These are phyloP conservation scores for Cudoniella acicularis DNA, from an alignment of 495 filamentous ascomycete genomes.

Conservation along the genomic window DNA sequence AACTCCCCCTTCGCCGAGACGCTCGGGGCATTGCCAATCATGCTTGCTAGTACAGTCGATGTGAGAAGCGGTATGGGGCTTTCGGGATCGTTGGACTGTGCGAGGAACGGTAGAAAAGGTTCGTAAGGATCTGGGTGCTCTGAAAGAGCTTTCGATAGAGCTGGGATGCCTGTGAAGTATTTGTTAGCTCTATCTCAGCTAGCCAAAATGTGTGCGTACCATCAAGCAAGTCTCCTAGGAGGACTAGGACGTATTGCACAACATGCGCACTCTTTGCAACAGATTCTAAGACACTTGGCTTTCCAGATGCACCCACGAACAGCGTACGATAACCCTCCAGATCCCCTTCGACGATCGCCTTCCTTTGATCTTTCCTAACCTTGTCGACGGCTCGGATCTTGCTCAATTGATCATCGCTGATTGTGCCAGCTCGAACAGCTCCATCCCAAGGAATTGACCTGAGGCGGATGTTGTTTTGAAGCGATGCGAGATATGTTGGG, in stretches of 20 bases:
- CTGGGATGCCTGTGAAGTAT: constrained; percentile 63
- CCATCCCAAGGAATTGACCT: constrained; percentile 98
- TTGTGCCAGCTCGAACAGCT: constrained; percentile 85
- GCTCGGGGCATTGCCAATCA: constrained; percentile 69
- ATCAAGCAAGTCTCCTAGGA: constrained; percentile 83
- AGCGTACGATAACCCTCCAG: constrained; percentile 71
- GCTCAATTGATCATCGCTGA: constrained; percentile 90
- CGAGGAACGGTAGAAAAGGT: constrained; percentile 81
- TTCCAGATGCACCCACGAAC: constrained; percentile 68
- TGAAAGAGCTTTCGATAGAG: constrained; percentile 69
- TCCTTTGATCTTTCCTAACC: constrained; percentile 82
- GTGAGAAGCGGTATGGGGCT: constrained; percentile 86
- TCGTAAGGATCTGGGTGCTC: constrained; percentile 75
- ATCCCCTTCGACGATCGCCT: constrained; percentile 75
- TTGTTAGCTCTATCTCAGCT: constrained; percentile 6
- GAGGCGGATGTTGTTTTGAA: constrained; percentile 92
- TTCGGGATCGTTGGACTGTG: constrained; percentile 73
- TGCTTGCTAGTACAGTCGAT: constrained; percentile 77
- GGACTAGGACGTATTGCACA: constrained; percentile 88
- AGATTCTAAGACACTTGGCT: constrained; percentile 74
- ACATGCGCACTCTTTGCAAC: constrained; percentile 80
- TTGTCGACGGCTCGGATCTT: constrained; percentile 98
- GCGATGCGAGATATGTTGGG: constrained; percentile 81
- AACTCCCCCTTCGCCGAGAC: constrained; percentile 48
- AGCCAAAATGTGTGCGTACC: constrained; percentile 44